Evolutionary conservation across 371 early-diverging fungal genomes (phyloP), one percentile per base, ranked within the genome.

Genomic region (Mucor indicus): DNA sequence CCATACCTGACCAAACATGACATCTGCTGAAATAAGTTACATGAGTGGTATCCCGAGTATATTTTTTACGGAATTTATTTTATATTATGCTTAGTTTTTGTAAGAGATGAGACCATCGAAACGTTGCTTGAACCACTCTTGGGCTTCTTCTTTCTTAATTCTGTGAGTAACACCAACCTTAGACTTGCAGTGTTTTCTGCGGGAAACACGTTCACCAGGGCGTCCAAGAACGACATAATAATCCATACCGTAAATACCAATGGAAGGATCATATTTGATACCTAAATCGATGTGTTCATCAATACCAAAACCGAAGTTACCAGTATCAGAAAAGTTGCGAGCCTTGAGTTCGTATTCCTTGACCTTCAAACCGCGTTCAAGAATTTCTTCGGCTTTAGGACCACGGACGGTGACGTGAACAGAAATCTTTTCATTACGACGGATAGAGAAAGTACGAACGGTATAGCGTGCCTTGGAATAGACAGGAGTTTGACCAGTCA

Each of bases 281-380:
- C 99, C 99, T 70, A 99, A 85, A 82, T 99, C 99, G 60, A 99
- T 99, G 86, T 99, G 99, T 85, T 99, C 99, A 69, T 97, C 90
- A 83, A 99, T 93, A 91, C 99, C 99, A 85, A 99, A 99, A 63
- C 99, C 99, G 70, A 99, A 99, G 91, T 98, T 98, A 55, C 99
- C 99, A 57, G 93, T 98, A 43, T 72, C 86, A 22, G 96, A 96
- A 85, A 99, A 99, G 92, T 98, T 98, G 70, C 83, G 72, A 49
- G 80, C 77, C 69, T 83, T 83, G 43, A 99, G 85, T 83, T 99
- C 99, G 86, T 94, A 99, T 82, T 99, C 99, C 91, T 98, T 98
- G 67, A 99, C 98, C 91, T 97, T 99, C 57, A 99, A 80, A 55
- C 98, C 99, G 67, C 96, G 94, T 83, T 98, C 96, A 37, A 99